These are phyloP conservation scores for Trypanosoma conorhini DNA, from an alignment of 208 protist species.

Conservation along the genomic window DNA sequence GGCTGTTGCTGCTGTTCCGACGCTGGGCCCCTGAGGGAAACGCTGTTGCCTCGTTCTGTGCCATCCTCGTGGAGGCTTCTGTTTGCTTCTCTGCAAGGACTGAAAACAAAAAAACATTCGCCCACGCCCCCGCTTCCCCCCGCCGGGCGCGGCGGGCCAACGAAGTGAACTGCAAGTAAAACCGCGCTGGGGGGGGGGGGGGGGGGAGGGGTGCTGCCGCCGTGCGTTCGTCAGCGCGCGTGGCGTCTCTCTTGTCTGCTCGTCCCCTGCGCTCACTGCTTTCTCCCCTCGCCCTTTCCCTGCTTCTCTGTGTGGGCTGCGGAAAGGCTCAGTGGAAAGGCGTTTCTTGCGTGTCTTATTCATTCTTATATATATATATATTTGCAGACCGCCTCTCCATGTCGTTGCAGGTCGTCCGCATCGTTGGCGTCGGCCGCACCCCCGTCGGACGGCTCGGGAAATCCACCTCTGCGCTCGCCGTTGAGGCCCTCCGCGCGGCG, in stretches of 20 bases:
- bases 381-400: constrained; percentile 6
- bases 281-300: constrained; percentile 7
- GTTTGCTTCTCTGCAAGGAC: too few relatives aligned
- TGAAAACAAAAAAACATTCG: neutral
- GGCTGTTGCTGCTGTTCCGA: neutral
- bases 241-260: too few relatives aligned
- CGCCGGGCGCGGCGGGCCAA: too few relatives aligned
- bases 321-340: neutral
- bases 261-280: neutral
- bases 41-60: too few relatives aligned
- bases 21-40: too few relatives aligned
- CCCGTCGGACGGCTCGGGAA: constrained; percentile 47
- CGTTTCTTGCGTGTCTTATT: neutral
- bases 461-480: constrained; percentile 38
- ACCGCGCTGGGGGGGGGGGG: too few relatives aligned
- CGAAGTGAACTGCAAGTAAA: too few relatives aligned
- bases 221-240: neutral
- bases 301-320: constrained; percentile 1
- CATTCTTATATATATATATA: constrained; percentile 13
- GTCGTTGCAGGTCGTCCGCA: constrained; percentile 23
- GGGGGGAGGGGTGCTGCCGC: too few relatives aligned
- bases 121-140: too few relatives aligned
- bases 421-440: constrained; percentile 62
- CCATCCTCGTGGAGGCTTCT: too few relatives aligned
- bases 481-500: constrained; percentile 50